Evolutionary conservation across 805 yeast species (phyloP), one percentile per base, ranked within the genome.

Genomic region (Isabelozyma rhagii): DNA sequence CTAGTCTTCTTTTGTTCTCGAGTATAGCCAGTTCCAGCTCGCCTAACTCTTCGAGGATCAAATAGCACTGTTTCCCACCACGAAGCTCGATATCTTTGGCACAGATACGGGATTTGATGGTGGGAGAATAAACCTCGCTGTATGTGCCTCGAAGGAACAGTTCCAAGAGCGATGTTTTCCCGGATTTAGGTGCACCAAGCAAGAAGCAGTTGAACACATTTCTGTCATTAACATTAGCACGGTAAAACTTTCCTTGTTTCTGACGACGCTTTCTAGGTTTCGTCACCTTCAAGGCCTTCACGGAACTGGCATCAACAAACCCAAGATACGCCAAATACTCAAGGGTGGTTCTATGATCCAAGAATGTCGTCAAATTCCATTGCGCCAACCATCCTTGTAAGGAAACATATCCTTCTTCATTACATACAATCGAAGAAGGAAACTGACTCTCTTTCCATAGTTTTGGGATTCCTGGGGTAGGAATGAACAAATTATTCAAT

Each of bases 351-450:
- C 79, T 83, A 62, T 87, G 83, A 58, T 92, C 96, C 29, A 94
- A 71, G 56, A 83, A 91, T 0, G 98, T 93, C 0, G 97, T 90
- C 88, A 94, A 87, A 58, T 93, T 86, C 99, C 99, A 94, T 61
- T 93, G 98, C 0, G 99, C 99, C 39, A 94, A 70, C 99, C 99
- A 94, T 3, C 99, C 99, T 69, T 96, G 99, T 27, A 94, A 68
- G 0, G 98, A 90, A 4, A 94, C 91, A 62, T 83, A 80, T 0
- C 97, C 97, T 54, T 84, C 85, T 55, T 91, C 97, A 62, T 91
- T 92, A 47, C 96, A 81, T 1, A 93, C 97, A 9, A 96, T 89
- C 1, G 96, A 82, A 25, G 79, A 74, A 0, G 99, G 99, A 61
- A 94, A 94, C 55, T 84, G 84, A 0, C 89, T 79, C 11, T 88